Base-by-base conservation (phyloP, 441 rosid species). In the Gossypium aridum region DNA sequence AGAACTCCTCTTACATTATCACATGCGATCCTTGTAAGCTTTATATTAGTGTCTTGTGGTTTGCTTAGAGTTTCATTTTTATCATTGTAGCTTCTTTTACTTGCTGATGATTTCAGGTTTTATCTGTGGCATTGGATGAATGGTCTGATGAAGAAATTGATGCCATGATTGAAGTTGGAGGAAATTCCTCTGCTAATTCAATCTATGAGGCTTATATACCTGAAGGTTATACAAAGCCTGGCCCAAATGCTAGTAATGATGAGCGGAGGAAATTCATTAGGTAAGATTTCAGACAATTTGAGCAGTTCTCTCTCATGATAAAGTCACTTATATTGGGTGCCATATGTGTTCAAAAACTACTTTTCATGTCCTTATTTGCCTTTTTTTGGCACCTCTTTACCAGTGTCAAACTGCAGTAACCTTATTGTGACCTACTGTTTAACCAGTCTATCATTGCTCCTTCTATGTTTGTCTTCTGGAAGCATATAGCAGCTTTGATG, bases 91-190 rank as follows among this genome's bases (percentile, higher is more conserved):
- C 63, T 54, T 59, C 28, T 57, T 57, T 22, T n/a, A 75, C 37
- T 72, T 72, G 72, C 39, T 4, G 55, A 22, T 34, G 19, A 10
- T 37, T 70, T 62, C 80, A 96, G 98, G 98, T 96, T 80, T 86
- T 96, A 74, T 96, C 99, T 12, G 96, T 96, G 81, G 89, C 97
- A 69, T 76, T 96, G 81, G 99, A 93, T 87, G 99, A 96, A 8
- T 93, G 99, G 99, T 85, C 96, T 69, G 93, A 91, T 67, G 98
- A 90, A 62, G 96, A 96, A 82, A 84, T 96, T 60, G 96, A 93
- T 69, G 70, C 93, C 70, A 92, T 96, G 97, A 80, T 85, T 62
- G 99, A 93, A 86, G 96, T 96, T 59, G 99, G 99, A 72, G 99
- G 99, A 75, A 96, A 96, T 73, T 81, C 91, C 54, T 79, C 97